Evolutionary conservation across 768 basidiomycete species (phyloP), one percentile per base, ranked within the genome.

Genomic region (Naganishia onofrii): DNA sequence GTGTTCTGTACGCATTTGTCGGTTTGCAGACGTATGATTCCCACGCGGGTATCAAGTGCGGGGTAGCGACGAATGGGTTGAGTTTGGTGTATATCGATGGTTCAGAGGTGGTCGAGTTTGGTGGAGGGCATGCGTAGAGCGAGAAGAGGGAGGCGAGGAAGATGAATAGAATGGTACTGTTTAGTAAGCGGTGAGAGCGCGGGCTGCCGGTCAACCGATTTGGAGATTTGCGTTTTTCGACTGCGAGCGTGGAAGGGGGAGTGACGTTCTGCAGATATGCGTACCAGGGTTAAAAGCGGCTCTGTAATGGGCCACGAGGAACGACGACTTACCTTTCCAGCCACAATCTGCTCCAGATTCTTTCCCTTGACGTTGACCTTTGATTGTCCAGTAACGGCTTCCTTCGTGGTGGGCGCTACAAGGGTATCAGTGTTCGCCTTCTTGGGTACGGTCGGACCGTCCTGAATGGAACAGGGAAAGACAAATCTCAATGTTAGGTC

Each of bases 31-130:
- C 28, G 53, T 31, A 42, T 12, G 34, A 42, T 51, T 72, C 66
- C 71, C 71, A 72, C 8, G 71, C 71, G 12, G 71, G 71, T 15
- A 65, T 29, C 10, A 42, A 12, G 26, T 57, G 44, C 1, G 60
- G 67, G 12, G 71, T 55, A 34, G 67, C 38, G 28, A 63, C 12
- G 55, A 72, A 66, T 13, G 71, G 71, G 67, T 69, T 72, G 48
- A 68, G 54, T 12, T 34, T 44, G 52, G 36, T 63, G 60, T 63
- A 63, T 26, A 63, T 21, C 23, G 60, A 63, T 26, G 60, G 60
- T 29, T 63, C 60, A 13, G 31, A 7, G 6, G 57, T 58, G 0
- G 60, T 28, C 10, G 60, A n/a, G 26, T 63, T 63, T 26, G 60
- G 38, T 15, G 60, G 38, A 42, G 60, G 60, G 21, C 60, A 63